Evolutionary conservation across 352 stramenopile genomes (phyloP).

Genomic region (Aphanomyces invadans): DNA sequence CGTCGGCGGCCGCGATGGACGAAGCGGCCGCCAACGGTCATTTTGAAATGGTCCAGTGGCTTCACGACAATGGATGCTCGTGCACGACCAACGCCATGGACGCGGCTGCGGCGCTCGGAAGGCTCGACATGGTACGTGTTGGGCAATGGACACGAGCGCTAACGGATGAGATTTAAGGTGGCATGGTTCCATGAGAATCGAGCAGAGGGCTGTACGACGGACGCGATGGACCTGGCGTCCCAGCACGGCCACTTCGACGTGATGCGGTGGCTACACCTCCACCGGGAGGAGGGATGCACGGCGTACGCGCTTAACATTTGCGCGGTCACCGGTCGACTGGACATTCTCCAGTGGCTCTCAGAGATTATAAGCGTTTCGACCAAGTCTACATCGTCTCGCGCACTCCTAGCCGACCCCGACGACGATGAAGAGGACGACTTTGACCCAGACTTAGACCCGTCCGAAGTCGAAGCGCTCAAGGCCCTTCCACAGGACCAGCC

Average conservation of each 20-base stretch:
- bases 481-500: not conserved
- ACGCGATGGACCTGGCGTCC: slow-evolving; percentile 29
- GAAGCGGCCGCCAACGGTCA: slow-evolving; percentile 19
- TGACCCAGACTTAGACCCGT: slow-evolving; percentile 4
- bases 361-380: slow-evolving; percentile 12
- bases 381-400: slow-evolving; percentile 2
- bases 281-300: slow-evolving; percentile 20
- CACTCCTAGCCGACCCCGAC: not conserved
- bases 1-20: slow-evolving; percentile 12
- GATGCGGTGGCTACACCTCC: slow-evolving; percentile 31
- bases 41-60: slow-evolving; percentile 14
- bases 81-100: slow-evolving; percentile 26
- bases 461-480: not conserved
- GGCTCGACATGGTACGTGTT: slow-evolving; percentile 23
- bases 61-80: slow-evolving; percentile 2
- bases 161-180: too few relatives aligned
- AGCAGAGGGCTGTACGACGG: slow-evolving; percentile 26
- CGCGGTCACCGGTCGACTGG: slow-evolving; percentile 21
- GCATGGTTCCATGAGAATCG: slow-evolving; percentile 24
- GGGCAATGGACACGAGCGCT: too few relatives aligned
- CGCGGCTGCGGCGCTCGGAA: slow-evolving; percentile 11
- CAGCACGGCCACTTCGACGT: slow-evolving; percentile 29
- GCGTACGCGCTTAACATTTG: slow-evolving; percentile 7
- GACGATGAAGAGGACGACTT: not conserved
- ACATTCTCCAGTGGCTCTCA: slow-evolving; percentile 27